Evolutionary conservation across 2,329 filamentous ascomycete species (phyloP).

Genomic region (Arthrobotrys iridis): DNA sequence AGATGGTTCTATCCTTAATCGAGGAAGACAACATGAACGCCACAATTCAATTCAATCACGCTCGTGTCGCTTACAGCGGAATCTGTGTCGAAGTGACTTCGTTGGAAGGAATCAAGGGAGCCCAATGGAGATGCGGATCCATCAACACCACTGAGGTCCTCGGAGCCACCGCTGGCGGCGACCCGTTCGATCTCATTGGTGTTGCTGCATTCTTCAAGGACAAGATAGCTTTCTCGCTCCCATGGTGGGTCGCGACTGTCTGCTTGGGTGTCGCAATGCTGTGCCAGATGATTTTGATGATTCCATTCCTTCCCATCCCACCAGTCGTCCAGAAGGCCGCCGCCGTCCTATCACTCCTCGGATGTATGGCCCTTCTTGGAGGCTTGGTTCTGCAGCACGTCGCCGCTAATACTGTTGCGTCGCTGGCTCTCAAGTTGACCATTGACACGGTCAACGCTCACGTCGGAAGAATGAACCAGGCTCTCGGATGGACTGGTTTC

Average conservation of each 20-base stretch:
- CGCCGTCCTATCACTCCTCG: slow-evolving; percentile 41
- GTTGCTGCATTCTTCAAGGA: slow-evolving; percentile 57
- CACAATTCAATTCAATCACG: slow-evolving; percentile 53
- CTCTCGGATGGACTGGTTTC: slow-evolving; percentile 57
- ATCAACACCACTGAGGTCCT: slow-evolving; percentile 52
- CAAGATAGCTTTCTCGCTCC: slow-evolving; percentile 56
- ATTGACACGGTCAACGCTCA: slow-evolving; percentile 56
- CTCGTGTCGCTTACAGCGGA: slow-evolving; percentile 57
- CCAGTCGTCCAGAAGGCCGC: slow-evolving; percentile 55
- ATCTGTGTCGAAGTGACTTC: slow-evolving; percentile 57
- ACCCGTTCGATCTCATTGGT: slow-evolving; percentile 57
- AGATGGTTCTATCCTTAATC: slow-evolving; percentile 35
- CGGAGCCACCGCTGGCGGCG: slow-evolving; percentile 55
- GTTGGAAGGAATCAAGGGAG: slow-evolving; percentile 54
- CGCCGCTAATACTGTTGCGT: slow-evolving; percentile 56
- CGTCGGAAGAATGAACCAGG: slow-evolving; percentile 55
- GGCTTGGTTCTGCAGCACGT: slow-evolving; percentile 57
- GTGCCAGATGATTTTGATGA: slow-evolving; percentile 53
- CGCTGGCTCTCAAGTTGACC: slow-evolving; percentile 55
- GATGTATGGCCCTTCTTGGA: slow-evolving; percentile 55
- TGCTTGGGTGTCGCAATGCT: slow-evolving; percentile 55
- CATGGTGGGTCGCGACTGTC: slow-evolving; percentile 56
- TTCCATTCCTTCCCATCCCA: slow-evolving; percentile 56
- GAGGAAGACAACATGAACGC: slow-evolving; percentile 51
- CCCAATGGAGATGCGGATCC: slow-evolving; percentile 47